Percentiles rank a stretch among this genome's conserved stretches.
Evolutionary conservation across 1,139 yeast genomes (phyloP).

Genomic region (Protomyces pachydermus): DNA sequence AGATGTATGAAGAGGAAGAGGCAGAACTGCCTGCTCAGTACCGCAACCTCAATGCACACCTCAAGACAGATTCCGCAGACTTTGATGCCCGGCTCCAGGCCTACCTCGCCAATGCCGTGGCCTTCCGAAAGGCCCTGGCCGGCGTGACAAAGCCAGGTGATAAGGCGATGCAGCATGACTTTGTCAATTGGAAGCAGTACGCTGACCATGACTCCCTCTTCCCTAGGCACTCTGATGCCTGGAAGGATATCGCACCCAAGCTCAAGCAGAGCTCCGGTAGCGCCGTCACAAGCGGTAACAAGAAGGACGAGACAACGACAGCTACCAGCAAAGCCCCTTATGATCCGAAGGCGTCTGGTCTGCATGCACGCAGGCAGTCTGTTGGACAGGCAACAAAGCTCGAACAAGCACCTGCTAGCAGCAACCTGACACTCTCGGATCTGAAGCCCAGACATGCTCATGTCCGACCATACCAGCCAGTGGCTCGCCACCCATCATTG

Average conservation of each 20-base stretch:
- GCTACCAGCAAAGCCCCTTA: slow-evolving; percentile 5
- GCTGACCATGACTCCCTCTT: slow-evolving; percentile 24
- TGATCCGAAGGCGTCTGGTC: slow-evolving; percentile 9
- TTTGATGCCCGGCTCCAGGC: slow-evolving; percentile 21
- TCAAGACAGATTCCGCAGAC: slow-evolving; percentile 19
- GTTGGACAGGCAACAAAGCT: not conserved
- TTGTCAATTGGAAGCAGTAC: slow-evolving; percentile 16
- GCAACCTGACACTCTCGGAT: slow-evolving; percentile 18
- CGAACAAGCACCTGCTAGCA: not conserved
- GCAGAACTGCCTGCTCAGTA: slow-evolving; percentile 25
- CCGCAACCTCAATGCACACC: slow-evolving; percentile 20
- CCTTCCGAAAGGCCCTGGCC: slow-evolving; percentile 20
- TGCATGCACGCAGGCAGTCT: slow-evolving; percentile 6
- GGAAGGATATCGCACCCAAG: slow-evolving; percentile 21
- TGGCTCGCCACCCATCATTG: slow-evolving; percentile 18
- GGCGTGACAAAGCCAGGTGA: slow-evolving; percentile 22
- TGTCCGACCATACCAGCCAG: slow-evolving; percentile 3
- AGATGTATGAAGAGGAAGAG: slow-evolving; percentile 27
- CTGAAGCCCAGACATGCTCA: slow-evolving; percentile 6
- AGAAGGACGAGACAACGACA: not conserved
- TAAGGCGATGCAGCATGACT: slow-evolving; percentile 21
- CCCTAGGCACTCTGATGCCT: slow-evolving; percentile 23
- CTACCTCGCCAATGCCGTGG: slow-evolving; percentile 24
- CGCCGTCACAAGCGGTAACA: not conserved
- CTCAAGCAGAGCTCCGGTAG: not conserved